Base-by-base conservation (phyloP, 73 alveolate genomes). In the Halteria grandinella region DNA sequence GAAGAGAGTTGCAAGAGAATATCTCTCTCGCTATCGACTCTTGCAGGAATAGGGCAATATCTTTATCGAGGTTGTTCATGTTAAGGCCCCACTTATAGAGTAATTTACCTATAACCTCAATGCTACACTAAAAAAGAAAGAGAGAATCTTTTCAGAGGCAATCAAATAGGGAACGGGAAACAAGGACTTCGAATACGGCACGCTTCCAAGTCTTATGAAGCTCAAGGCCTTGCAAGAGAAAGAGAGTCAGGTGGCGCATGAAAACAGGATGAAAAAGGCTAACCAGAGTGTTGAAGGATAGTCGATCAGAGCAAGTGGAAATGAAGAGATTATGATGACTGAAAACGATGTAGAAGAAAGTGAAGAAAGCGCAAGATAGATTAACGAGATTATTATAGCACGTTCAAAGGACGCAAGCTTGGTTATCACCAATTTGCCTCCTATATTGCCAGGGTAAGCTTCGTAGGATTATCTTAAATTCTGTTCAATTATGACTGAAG, bases 371-470 rank as follows among this genome's bases (percentile, higher is more conserved):
- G 74, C 63, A 0, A 52, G 37, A 41, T n/a, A n/a, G 18, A 66
- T 66, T 27, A 66, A 66, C 43, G 3, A 36, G 15, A 72, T 39
- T 23, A 82, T 82, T 2, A 1, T 75, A n/a, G 74, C 70, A 20
- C 70, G 48, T 43, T 71, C 86, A 1, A 49, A 54, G 31, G 78
- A 82, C 23, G 77, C 86, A 28, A 55, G 81, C 53, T 44, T 82
- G 14, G 91, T 82, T 5, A 55, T 82, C 1, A 82, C 91, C 0
- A 82, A 82, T 32, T 50, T 82, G 28, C 91, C 91, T 1, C 75
- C 82, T 1, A 51, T 59, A 32, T 12, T 37, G 31, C 12, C 52
- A n/a, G 36, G 44, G 12, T 41, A 82, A 47, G 43, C 27, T 53
- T 59, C 77, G 1, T 58, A 72, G 34, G 82, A 58, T 17, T 82